A percentile compares a stretch with the other conserved stretches of the same genome.
Evolutionary conservation across 1,139 yeast species (phyloP).

Genomic region (Saccharomycopsis crataegensis): DNA sequence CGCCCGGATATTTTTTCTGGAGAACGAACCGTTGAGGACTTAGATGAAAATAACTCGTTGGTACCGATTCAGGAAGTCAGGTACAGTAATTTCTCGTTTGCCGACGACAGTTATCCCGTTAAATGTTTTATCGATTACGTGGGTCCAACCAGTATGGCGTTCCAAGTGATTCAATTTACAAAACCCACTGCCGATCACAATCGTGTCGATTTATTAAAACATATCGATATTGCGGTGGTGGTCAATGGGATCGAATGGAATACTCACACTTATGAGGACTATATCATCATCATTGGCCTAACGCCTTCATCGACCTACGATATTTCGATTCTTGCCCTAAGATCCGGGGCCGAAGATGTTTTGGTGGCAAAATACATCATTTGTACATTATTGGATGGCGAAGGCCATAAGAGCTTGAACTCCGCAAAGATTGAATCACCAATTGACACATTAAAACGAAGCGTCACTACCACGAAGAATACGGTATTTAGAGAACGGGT

Average conservation of each 20-base stretch:
- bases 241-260: slow-evolving; percentile 20
- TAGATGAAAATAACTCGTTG: slow-evolving; percentile 5
- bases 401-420: background rate
- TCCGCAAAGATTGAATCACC: slow-evolving; percentile 32
- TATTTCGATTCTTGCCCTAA: slow-evolving; percentile 41
- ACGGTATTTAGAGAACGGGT: slow-evolving; percentile 43
- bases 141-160: slow-evolving; percentile 44
- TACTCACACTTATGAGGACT: slow-evolving; percentile 28
- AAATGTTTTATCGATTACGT: slow-evolving; percentile 39
- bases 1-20: slow-evolving; percentile 18
- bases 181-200: slow-evolving; percentile 3
- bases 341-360: background rate
- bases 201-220: slow-evolving; percentile 1
- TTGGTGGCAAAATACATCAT: slow-evolving; percentile 16
- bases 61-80: slow-evolving; percentile 1
- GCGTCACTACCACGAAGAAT: slow-evolving; percentile 54
- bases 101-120: slow-evolving; percentile 11
- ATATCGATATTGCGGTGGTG: slow-evolving; percentile 11
- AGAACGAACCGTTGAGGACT: slow-evolving; percentile 7
- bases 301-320: slow-evolving; percentile 66
- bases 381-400: slow-evolving; percentile 6
- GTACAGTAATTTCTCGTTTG: slow-evolving; percentile 6
- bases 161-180: slow-evolving; percentile 31
- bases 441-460: slow-evolving; percentile 51
- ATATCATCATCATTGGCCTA: slow-evolving; percentile 52